phyloP scores from a whole-genome alignment of 768 basidiomycete species.

The Leucosporidium scottii region DNA sequence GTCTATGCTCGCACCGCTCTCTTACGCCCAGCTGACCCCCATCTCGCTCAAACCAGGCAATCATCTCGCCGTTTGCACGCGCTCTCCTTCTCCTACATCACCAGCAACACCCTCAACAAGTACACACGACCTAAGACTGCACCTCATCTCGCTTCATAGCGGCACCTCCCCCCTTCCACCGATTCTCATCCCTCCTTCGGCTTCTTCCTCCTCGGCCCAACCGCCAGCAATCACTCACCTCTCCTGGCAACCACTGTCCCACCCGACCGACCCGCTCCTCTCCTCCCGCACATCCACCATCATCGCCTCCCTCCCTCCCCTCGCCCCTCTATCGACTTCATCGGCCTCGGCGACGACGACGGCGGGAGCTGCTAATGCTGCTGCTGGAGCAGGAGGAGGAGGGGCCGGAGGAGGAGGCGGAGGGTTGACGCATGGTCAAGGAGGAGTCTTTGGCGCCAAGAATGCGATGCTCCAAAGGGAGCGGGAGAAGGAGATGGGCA shows the following conservation, averaged over 20 bases:
- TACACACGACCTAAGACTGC: slow-evolving; percentile 4
- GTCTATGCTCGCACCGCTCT: no score
- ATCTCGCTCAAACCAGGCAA: no score
- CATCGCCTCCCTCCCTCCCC: slow-evolving; percentile 10
- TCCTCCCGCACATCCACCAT: slow-evolving; percentile 7
- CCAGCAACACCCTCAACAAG: background rate
- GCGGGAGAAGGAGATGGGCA: slow-evolving; percentile 28
- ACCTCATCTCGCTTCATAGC: slow-evolving; percentile 21
- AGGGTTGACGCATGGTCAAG: background rate
- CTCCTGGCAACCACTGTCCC: slow-evolving; percentile 16
- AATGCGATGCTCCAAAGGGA: slow-evolving; percentile 31
- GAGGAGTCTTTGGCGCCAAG: slow-evolving; percentile 28
- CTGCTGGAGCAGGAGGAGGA: background rate
- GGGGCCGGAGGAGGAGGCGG: background rate
- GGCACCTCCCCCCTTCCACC: slow-evolving; percentile 12
- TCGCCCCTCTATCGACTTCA: slow-evolving; percentile 9
- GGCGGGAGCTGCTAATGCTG: background rate
- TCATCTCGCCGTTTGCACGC: no score
- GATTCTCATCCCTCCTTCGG: background rate
- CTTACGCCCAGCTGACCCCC: no score
- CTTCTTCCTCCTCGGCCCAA: background rate
- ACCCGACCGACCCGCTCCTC: background rate
- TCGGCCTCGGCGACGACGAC: background rate
- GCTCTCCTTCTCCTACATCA: no score
- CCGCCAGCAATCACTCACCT: slow-evolving; percentile 4